A percentile compares a stretch with the other conserved stretches of the same genome.
phyloP scores from a whole-genome alignment of 2,329 filamentous ascomycete genomes.

The Moelleriella libera region DNA sequence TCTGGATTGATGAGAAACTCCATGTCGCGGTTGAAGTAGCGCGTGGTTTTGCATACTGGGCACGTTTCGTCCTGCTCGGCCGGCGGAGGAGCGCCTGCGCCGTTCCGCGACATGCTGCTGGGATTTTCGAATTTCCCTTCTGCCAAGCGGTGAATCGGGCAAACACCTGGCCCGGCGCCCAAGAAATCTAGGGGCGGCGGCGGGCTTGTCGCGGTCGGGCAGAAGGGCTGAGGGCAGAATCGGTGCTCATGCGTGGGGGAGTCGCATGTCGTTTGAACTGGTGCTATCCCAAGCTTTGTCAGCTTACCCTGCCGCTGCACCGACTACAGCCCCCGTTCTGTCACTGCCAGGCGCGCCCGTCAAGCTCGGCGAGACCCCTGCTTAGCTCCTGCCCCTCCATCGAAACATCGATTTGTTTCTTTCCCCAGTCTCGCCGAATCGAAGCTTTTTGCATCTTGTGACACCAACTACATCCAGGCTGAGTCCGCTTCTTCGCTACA shows the following conservation, averaged over 20 bases:
- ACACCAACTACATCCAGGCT: too few species aligned
- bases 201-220: too few species aligned
- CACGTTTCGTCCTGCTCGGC: conserved; percentile 55
- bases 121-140: not conserved
- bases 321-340: not conserved
- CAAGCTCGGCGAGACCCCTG: not conserved
- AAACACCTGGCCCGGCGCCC: too few species aligned
- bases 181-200: too few species aligned
- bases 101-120: conserved; percentile 13
- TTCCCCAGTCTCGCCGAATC: not conserved
- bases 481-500: too few species aligned
- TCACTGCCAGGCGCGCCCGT: not conserved
- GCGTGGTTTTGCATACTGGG: conserved; percentile 92
- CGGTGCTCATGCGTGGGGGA: too few species aligned
- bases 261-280: too few species aligned
- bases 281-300: not conserved
- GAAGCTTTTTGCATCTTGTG: too few species aligned
- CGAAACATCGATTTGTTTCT: not conserved
- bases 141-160: too few species aligned
- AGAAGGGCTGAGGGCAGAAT: too few species aligned
- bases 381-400: not conserved
- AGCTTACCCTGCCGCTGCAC: not conserved
- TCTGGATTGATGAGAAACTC: conserved; percentile 93
- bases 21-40: conserved; percentile 90
- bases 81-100: conserved; percentile 8